Conservation (phyloP, 495 filamentous ascomycete species). For the Penicillium arizonense region DNA sequence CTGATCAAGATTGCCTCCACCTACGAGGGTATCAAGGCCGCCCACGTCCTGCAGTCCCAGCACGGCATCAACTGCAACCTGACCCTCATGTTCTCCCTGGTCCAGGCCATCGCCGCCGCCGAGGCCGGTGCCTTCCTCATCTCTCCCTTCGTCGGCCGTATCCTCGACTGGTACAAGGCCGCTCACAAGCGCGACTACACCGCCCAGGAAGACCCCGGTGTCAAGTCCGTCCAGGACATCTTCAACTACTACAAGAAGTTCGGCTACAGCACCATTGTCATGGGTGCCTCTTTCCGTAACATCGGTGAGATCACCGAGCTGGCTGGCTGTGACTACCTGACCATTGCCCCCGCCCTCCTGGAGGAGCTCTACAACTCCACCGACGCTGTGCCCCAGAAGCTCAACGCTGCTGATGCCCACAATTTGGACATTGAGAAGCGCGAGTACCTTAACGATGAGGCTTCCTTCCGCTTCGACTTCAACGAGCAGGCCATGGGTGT, state of each 20-base stretch:
- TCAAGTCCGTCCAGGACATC: slow-evolving; percentile 91
- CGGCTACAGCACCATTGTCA: slow-evolving; percentile 98
- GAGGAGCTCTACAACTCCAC: slow-evolving; percentile 87
- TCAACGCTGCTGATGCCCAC: slow-evolving; percentile 64
- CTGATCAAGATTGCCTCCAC: slow-evolving; percentile 60
- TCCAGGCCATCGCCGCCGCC: slow-evolving; percentile 93
- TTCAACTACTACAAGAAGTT: slow-evolving; percentile 99
- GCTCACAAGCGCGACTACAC: slow-evolving; percentile 88
- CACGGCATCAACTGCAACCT: slow-evolving; percentile 97
- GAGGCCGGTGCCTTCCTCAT: slow-evolving; percentile 98
- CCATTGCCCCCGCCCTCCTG: slow-evolving; percentile 92
- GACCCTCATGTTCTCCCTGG: slow-evolving; percentile 96
- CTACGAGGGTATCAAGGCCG: slow-evolving; percentile 96
- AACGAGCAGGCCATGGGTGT: slow-evolving; percentile 99
- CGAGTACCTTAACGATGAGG: slow-evolving; percentile 85
- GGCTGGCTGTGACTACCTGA: slow-evolving; percentile 97
- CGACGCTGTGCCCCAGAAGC: slow-evolving; percentile 85
- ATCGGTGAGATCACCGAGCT: slow-evolving; percentile 95
- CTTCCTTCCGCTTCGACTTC: slow-evolving; percentile 96
- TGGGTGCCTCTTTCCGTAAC: slow-evolving; percentile 98
- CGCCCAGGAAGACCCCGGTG: slow-evolving; percentile 89
- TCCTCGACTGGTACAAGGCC: slow-evolving; percentile 99
- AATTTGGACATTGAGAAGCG: slow-evolving; percentile 79
- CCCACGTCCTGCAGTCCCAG: slow-evolving; percentile 88
- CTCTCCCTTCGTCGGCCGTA: slow-evolving; percentile 98